Base-by-base conservation (phyloP, 2,329 filamentous ascomycete species). In the Stemphylium vesicarium region DNA sequence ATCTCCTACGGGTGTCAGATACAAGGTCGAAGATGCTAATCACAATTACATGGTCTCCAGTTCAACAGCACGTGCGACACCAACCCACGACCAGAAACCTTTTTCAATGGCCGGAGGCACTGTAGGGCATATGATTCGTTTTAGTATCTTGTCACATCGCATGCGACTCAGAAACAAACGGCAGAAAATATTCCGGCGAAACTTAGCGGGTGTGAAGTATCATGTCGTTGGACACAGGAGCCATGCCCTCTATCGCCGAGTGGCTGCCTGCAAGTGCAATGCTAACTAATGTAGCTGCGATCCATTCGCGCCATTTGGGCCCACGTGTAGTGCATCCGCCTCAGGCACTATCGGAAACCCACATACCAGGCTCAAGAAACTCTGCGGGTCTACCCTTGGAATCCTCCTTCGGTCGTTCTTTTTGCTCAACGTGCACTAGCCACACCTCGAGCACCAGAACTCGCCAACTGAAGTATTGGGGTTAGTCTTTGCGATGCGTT, bases 271-370 rank as follows among this genome's bases (percentile, higher is more conserved):
- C 39, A 16, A 11, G 18, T 26, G 13, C 13, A 4, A 37, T 54
- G 33, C 51, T 18, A 44, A 35, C 15, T 15, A 11, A 48, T n/a
- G n/a, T 15, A 37, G 45, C 33, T 24, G 26, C 46, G 29, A 16
- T 42, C 15, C 29, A 26, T 22, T 16, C 9, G 31, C 16, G 24
- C 29, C 16, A 41, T 33, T 10, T 13, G 35, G 32, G 36, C 26
- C 24, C n/a, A 44, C 31, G 24, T 37, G 26, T 31, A 22, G 22
- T 35, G n/a, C 36, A 31, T 12, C 32, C 29, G 42, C 13, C 32
- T 45, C 11, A 26, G 18, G 31, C 31, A 32, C 18, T 46, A 37
- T 46, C 35, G 49, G 35, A 51, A 32, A 51, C 41, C 26, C 18
- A 33, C 48, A 20, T 16, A 24, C 40, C 40, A 16, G 40, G 16